A percentile compares a stretch with the other conserved stretches of the same genome.
Conservation (phyloP, 2,329 filamentous ascomycete genomes). For the Rosellinia necatrix region DNA sequence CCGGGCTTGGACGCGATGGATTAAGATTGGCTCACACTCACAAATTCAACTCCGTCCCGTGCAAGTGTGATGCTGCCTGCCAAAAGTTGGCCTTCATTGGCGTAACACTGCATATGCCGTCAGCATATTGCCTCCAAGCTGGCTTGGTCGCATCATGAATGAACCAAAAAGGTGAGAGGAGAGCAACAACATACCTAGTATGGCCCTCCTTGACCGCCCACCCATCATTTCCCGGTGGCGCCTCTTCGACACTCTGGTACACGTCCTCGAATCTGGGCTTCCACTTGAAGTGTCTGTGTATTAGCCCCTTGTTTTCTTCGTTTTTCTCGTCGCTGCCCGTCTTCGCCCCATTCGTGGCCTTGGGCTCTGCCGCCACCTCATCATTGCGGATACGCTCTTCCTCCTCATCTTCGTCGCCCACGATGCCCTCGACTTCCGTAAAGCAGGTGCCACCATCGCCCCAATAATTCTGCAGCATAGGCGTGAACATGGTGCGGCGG, state of each 20-base stretch:
- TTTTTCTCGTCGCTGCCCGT: constrained; percentile 35
- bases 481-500: constrained; percentile 78
- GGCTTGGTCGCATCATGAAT: neutral
- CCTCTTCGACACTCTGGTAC: constrained; percentile 81
- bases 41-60: constrained; percentile 77
- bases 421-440: constrained; percentile 72
- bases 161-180: too few species aligned
- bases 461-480: constrained; percentile 93
- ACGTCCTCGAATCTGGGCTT: constrained; percentile 85
- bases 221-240: constrained; percentile 83
- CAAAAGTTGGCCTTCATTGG: constrained; percentile 92
- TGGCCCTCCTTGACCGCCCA: constrained; percentile 88
- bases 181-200: constrained; percentile 67
- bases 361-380: constrained; percentile 54
- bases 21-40: constrained; percentile 62
- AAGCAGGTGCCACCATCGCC: constrained; percentile 83
- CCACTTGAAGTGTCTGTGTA: constrained; percentile 94
- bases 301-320: constrained; percentile 55
- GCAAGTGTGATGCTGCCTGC: constrained; percentile 67
- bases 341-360: constrained; percentile 32
- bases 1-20: constrained; percentile 31
- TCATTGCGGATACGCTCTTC: constrained; percentile 69
- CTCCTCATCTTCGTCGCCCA: constrained; percentile 67
- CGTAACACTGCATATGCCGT: constrained; percentile 68
- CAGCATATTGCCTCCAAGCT: neutral